Evolutionary conservation across 2,329 filamentous ascomycete genomes (phyloP).

Genomic region (Calonectria ilicicola): DNA sequence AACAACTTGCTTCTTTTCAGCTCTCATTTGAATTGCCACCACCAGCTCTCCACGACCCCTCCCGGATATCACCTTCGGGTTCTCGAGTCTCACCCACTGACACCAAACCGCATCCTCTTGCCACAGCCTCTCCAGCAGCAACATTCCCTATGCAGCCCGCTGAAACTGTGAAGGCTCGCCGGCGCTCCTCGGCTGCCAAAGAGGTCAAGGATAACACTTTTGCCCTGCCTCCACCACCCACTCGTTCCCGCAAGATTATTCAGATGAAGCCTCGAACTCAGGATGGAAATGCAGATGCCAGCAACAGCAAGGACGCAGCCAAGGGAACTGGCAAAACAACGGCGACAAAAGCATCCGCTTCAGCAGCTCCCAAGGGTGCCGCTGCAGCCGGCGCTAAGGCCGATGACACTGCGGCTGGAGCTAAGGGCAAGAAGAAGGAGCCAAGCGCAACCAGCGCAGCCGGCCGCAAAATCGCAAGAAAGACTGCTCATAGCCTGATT

Average conservation of each 20-base stretch:
- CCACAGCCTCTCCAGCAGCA: constrained; percentile 39
- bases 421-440: constrained; percentile 78
- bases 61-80: constrained; percentile 57
- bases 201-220: constrained; percentile 72
- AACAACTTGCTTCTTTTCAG: constrained; percentile 71
- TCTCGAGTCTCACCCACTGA: constrained; percentile 42
- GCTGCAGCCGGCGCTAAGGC: constrained; percentile 32
- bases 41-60: constrained; percentile 72
- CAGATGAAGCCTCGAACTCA: constrained; percentile 86
- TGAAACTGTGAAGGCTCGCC: constrained; percentile 65
- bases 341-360: constrained; percentile 26
- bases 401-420: constrained; percentile 32
- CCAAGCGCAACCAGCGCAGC: constrained; percentile 82
- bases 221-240: constrained; percentile 90
- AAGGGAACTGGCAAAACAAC: constrained; percentile 39
- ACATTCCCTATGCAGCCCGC: constrained; percentile 61
- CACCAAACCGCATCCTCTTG: constrained; percentile 47
- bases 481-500: constrained; percentile 96
- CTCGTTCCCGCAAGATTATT: constrained; percentile 93
- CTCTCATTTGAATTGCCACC: constrained; percentile 81
- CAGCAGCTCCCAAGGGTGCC: constrained; percentile 33
- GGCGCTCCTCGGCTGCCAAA: constrained; percentile 61
- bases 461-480: constrained; percentile 93
- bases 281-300: constrained; percentile 46
- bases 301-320: constrained; percentile 38